These are phyloP conservation scores for Microstroma glucosiphilum DNA, from an alignment of 1,284 basidiomycete species.

Conservation along the genomic window DNA sequence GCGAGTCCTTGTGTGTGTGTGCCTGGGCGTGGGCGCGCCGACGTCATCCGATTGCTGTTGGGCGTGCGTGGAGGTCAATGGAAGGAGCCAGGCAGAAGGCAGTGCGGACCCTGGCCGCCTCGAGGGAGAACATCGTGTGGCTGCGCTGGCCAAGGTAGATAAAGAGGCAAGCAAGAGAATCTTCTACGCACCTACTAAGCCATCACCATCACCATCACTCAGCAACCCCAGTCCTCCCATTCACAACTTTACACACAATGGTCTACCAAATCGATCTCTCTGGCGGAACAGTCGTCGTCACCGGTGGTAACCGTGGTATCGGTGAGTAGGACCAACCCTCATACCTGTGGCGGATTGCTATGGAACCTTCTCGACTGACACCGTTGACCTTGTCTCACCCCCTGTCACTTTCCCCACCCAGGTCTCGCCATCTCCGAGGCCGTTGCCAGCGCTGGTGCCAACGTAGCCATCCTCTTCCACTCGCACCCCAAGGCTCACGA, in stretches of 20 bases:
- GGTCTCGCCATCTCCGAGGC: constrained; percentile 49
- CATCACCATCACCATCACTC: background rate
- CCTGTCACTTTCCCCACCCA: background rate
- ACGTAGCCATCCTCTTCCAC: constrained; percentile 49
- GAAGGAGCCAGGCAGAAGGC: too few relatives aligned
- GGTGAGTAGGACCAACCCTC: constrained; percentile 21
- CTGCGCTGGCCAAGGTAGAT: too few relatives aligned
- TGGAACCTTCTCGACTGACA: background rate
- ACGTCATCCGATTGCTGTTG: too few relatives aligned
- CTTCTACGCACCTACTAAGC: too few relatives aligned
- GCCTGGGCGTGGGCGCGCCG: too few relatives aligned
- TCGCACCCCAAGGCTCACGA: constrained; percentile 49
- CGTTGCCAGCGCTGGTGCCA: constrained; percentile 46
- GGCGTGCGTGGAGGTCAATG: too few relatives aligned
- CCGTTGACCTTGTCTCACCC: constrained; percentile 4
- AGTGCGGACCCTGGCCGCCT: too few relatives aligned
- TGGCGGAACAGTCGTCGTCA: constrained; percentile 55
- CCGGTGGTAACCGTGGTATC: constrained; percentile 53
- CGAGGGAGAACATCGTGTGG: too few relatives aligned
- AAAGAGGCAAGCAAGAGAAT: too few relatives aligned
- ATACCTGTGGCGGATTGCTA: background rate
- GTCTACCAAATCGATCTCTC: constrained; percentile 24
- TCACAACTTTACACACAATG: constrained; percentile 13
- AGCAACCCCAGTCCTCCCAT: background rate
- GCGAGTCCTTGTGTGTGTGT: too few relatives aligned